Evolutionary conservation across 1,284 basidiomycete genomes (phyloP).

Genomic region (Pyrrhoderma noxium): DNA sequence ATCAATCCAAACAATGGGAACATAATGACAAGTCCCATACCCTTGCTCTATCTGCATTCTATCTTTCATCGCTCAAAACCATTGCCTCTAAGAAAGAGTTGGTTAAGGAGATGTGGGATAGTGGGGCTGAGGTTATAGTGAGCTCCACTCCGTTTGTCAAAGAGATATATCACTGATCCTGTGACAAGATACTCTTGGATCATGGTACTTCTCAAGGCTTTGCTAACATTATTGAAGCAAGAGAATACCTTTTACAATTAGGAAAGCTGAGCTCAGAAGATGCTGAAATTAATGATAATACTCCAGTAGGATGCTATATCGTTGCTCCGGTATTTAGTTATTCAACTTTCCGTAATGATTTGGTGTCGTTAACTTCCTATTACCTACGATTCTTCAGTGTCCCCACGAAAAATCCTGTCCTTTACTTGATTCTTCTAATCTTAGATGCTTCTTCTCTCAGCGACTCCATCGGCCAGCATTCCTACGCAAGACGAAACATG

Average conservation of each 20-base stretch:
- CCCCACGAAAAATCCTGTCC: conserved; percentile 90
- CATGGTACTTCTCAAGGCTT: conserved; percentile 76
- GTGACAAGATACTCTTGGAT: conserved; percentile 77
- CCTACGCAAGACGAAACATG: conserved; percentile 82
- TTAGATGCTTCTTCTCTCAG: conserved; percentile 83
- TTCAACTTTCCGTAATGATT: conserved; percentile 16
- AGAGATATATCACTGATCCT: conserved; percentile 20
- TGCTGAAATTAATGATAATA: conserved; percentile 30
- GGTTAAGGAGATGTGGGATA: conserved; percentile 84
- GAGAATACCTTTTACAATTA: conserved; percentile 68
- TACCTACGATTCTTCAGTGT: conserved; percentile 45
- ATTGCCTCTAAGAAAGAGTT: conserved; percentile 57
- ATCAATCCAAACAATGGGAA: conserved; percentile 37
- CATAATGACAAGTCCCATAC: conserved; percentile 39
- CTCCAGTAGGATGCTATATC: conserved; percentile 61
- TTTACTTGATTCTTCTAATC: conserved; percentile 38
- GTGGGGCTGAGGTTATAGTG: conserved; percentile 76
- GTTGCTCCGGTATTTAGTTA: conserved; percentile 64
- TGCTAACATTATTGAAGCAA: conserved; percentile 74
- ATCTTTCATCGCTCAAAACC: conserved; percentile 66
- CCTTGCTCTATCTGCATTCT: conserved; percentile 81
- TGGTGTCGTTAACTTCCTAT: not conserved
- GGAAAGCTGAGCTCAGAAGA: conserved; percentile 54
- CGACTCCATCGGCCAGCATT: conserved; percentile 82
- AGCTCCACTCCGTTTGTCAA: conserved; percentile 23